Conservation (phyloP, 306 rosid genomes). For the Casuarina equisetifolia region DNA sequence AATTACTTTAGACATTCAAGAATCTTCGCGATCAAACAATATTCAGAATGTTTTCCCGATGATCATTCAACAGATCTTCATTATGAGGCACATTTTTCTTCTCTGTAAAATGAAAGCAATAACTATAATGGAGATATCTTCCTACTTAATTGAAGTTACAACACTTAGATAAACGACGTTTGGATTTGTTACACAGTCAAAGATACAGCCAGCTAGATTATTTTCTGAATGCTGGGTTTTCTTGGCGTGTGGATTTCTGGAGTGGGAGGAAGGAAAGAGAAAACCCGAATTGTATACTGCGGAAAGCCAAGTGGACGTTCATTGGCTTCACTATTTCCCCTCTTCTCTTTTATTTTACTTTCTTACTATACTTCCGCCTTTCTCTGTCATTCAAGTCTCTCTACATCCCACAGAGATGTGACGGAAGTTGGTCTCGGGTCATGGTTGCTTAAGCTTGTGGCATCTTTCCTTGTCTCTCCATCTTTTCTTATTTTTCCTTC, state of each 20-base stretch:
- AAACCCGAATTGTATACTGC: neutral
- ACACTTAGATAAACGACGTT: conserved; percentile 26
- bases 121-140: neutral
- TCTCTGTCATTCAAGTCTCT: conserved; percentile 7
- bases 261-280: conserved; percentile 10
- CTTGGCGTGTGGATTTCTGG: conserved; percentile 44
- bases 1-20: neutral
- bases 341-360: neutral
- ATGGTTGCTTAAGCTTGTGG: conserved; percentile 39
- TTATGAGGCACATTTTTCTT: no score
- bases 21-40: neutral
- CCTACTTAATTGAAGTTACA: conserved; percentile 35
- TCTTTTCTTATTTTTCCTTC: conserved; percentile 6
- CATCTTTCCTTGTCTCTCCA: conserved; percentile 23
- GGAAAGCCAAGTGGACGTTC: neutral
- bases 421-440: conserved; percentile 46
- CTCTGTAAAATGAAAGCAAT: no score
- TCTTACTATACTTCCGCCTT: neutral
- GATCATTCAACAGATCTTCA: no score
- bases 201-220: conserved; percentile 37
- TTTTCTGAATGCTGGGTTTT: conserved; percentile 29
- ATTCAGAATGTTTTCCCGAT: no score
- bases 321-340: neutral
- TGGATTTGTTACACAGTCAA: conserved; percentile 42
- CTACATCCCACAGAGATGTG: conserved; percentile 28